phyloP scores from a whole-genome alignment of 2,329 filamentous ascomycete genomes.

The Fusarium sp. region DNA sequence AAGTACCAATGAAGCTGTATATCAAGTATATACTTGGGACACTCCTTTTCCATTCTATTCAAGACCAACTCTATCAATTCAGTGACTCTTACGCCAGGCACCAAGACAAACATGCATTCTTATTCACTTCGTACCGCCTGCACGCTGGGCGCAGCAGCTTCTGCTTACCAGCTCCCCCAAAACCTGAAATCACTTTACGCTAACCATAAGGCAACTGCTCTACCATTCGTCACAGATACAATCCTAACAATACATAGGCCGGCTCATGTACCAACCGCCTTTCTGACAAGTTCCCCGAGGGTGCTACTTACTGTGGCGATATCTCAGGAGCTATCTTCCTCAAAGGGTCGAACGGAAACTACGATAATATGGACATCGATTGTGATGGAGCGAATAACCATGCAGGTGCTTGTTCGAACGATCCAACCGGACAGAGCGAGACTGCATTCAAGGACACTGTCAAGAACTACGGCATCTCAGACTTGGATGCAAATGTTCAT shows the following conservation, averaged over 20 bases:
- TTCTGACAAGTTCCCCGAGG: neutral
- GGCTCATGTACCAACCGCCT: neutral
- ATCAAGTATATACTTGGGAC: neutral
- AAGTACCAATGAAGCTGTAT: neutral
- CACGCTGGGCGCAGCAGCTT: neutral
- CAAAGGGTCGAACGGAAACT: constrained; percentile 50
- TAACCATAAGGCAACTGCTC: neutral
- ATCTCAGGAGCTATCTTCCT: constrained; percentile 47
- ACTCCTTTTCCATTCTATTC: neutral
- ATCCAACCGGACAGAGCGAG: neutral
- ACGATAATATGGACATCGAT: constrained; percentile 67
- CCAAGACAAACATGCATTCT: neutral
- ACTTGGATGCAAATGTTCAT: constrained; percentile 62
- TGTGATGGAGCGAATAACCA: constrained; percentile 57
- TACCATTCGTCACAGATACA: accelerated
- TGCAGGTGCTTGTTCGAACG: constrained; percentile 47
- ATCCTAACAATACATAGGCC: neutral
- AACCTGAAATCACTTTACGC: neutral
- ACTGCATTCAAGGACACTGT: constrained; percentile 57
- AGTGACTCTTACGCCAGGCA: too few species aligned
- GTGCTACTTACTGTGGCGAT: neutral
- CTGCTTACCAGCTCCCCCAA: neutral
- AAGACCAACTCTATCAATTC: neutral
- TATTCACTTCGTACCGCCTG: neutral
- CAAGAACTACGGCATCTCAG: constrained; percentile 47